These are phyloP conservation scores for Tulasnella sp. DNA, from an alignment of 768 basidiomycete genomes.

Conservation along the genomic window DNA sequence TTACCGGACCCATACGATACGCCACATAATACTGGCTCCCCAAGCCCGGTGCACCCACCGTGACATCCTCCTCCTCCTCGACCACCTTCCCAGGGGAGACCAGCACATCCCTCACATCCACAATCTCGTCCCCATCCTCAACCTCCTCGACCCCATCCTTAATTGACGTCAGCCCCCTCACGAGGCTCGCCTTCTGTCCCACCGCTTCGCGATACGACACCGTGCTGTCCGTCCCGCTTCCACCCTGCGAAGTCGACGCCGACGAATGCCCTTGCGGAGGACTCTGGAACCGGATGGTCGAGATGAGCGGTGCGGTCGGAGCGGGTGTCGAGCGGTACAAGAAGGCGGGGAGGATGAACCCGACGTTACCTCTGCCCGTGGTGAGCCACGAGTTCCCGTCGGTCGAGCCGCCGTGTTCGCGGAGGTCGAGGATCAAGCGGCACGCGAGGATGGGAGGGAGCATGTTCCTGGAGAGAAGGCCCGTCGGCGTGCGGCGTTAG, in stretches of 20 bases:
- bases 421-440: constrained; percentile 70
- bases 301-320: background rate
- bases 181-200: no score
- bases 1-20: background rate
- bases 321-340: background rate
- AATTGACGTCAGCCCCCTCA: background rate
- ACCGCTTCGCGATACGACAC: background rate
- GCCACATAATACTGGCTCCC: background rate
- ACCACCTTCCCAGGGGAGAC: background rate
- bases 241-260: background rate
- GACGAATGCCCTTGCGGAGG: background rate
- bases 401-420: constrained; percentile 51
- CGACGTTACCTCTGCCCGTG: background rate
- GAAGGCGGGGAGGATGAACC: background rate
- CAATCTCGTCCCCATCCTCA: background rate
- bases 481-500: background rate
- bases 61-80: background rate
- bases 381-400: background rate
- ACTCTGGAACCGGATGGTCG: constrained; percentile 6
- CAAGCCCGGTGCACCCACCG: background rate
- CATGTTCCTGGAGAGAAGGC: constrained; percentile 39
- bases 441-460: constrained; percentile 69
- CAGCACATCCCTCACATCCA: background rate
- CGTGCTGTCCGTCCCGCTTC: background rate
- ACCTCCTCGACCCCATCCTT: background rate